Conservation (phyloP, 495 filamentous ascomycete genomes). For the Hypoxylon crocopeplum region DNA sequence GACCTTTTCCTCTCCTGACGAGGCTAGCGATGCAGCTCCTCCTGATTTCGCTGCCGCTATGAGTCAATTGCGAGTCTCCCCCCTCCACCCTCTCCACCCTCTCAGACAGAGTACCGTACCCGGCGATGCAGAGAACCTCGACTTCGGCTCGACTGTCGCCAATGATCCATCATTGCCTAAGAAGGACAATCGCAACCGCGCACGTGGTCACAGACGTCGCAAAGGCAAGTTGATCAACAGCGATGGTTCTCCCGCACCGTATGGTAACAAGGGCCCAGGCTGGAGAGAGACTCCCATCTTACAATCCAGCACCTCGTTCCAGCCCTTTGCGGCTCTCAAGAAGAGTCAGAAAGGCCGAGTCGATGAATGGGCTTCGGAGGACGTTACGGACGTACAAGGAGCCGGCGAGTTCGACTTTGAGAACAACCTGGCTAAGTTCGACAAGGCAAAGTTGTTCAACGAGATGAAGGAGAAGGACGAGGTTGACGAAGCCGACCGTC, state of each 20-base stretch:
- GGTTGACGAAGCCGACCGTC: constrained; percentile 83
- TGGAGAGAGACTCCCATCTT: constrained; percentile 87
- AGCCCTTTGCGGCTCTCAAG: constrained; percentile 63
- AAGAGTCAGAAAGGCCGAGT: constrained; percentile 57
- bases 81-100: neutral
- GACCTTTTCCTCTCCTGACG: constrained; percentile 37
- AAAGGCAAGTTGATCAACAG: constrained; percentile 17
- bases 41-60: constrained; percentile 7
- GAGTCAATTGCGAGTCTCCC: constrained; percentile 19
- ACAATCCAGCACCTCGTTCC: constrained; percentile 63
- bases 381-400: constrained; percentile 96
- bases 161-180: too few species aligned
- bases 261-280: constrained; percentile 62
- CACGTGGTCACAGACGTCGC: constrained; percentile 44
- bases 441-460: constrained; percentile 88
- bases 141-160: too few species aligned
- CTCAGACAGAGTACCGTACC: neutral
- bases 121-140: neutral
- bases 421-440: constrained; percentile 86
- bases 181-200: constrained; percentile 41
- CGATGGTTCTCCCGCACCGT: constrained; percentile 22
- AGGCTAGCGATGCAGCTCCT: constrained; percentile 27
- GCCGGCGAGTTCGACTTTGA: constrained; percentile 93
- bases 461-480: constrained; percentile 86
- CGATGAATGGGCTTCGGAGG: constrained; percentile 91